Evolutionary conservation across 257 asterid species (phyloP).

Genomic region (Cruciata laevipes): DNA sequence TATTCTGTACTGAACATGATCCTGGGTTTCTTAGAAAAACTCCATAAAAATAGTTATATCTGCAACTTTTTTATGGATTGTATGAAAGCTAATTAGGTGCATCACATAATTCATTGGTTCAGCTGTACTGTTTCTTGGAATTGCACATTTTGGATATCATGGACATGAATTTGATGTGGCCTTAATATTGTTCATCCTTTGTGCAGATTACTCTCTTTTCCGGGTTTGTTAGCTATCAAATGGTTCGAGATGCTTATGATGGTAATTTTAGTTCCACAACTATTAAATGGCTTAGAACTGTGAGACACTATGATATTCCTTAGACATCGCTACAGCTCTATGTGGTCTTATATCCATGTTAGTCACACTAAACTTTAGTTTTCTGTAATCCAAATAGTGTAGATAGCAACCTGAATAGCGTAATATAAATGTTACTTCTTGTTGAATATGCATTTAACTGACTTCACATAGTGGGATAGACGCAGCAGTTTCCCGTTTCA

Average conservation of each 20-base stretch:
- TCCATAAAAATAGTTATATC: too few relatives aligned
- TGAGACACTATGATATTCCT: not conserved
- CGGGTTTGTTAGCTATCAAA: conserved; percentile 94
- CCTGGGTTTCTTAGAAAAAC: conserved; percentile 1
- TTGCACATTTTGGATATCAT: not conserved
- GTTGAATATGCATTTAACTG: not conserved
- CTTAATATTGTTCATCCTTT: conserved; percentile 11
- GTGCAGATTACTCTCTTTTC: conserved; percentile 90
- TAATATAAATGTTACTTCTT: not conserved
- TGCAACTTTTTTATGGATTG: not conserved
- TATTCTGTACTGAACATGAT: not conserved
- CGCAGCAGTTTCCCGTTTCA: not conserved
- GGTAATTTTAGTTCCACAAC: conserved; percentile 42
- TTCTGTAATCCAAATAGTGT: not conserved
- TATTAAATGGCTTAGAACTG: not conserved
- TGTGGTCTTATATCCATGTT: not conserved
- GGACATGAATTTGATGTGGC: conserved; percentile 14
- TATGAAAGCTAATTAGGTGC: not conserved
- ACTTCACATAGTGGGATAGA: not conserved
- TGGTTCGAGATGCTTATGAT: conserved; percentile 97
- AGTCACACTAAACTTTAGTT: not conserved
- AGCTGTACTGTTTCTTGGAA: not conserved
- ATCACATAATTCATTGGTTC: not conserved
- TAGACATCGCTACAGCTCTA: not conserved
- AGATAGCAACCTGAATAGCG: not conserved